Base-by-base conservation (phyloP, 768 basidiomycete species). In the Terana coerulea region DNA sequence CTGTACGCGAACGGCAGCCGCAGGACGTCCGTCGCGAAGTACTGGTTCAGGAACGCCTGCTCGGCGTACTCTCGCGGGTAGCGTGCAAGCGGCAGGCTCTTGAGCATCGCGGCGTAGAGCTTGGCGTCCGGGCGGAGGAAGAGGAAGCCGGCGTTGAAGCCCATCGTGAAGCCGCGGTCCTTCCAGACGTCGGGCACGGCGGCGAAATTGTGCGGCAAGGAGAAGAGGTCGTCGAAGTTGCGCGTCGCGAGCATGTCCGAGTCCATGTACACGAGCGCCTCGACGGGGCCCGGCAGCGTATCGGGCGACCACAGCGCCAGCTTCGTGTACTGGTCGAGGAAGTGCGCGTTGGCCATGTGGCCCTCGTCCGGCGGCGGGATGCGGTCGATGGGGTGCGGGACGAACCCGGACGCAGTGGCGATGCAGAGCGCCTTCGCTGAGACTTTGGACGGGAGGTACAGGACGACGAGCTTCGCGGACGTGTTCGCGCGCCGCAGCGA, bases 191-290 rank as follows among this genome's bases (percentile, higher is more conserved):
- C 74, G 1, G 72, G 71, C 4, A 68, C 73, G 3, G 75, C 75
- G 19, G 63, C 74, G 53, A 76, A 70, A 17, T 57, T 56, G 65
- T 67, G 74, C 11, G 74, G 73, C 4, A 71, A 53, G 11, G 67
- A 52, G 59, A 74, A 75, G n/a, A 75, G 67, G 57, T 75, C 75
- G 58, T 73, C 71, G 53, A 76, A 69, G 53, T 74, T 73, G 33
- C 61, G 62, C 7, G 62, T 67, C 17, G 72, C 74, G 55, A 75
- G 68, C 10, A 71, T 73, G 62, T 76, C 73, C n/a, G 69, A 67
- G 56, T 72, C 69, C 48, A 76, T 64, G 57, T 75, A 74, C 22
- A 75, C 66, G 12, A 68, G 64, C 30, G 59, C 41, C 25, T 62
- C 52, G 53, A 71, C 58, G 35, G 71, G 67, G 3, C 34, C 28